phyloP scores from a whole-genome alignment of 805 yeast species.

The Tetrapisispora taiwanensis region DNA sequence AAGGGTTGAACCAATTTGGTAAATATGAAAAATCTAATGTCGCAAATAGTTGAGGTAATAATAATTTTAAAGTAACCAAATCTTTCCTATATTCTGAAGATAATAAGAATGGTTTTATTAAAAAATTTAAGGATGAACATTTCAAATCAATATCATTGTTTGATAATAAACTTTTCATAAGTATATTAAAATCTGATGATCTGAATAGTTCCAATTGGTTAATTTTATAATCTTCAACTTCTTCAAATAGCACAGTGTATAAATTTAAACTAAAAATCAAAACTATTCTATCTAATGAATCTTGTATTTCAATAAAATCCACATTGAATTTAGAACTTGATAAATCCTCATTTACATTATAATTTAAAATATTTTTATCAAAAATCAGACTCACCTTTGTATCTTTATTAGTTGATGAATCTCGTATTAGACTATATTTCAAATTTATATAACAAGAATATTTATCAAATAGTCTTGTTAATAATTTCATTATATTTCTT shows the following conservation, averaged over 20 bases:
- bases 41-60: constrained; percentile 20
- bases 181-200: constrained; percentile 9
- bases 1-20: constrained; percentile 29
- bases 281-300: constrained; percentile 1
- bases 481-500: not conserved
- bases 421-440: constrained; percentile 1
- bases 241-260: not conserved
- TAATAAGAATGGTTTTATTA: constrained; percentile 12
- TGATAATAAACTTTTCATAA: constrained; percentile 3
- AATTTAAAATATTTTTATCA: not conserved
- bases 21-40: constrained; percentile 16
- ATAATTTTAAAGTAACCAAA: constrained; percentile 10
- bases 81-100: constrained; percentile 8
- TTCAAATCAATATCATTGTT: constrained; percentile 11
- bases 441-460: not conserved
- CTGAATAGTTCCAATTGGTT: not conserved
- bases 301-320: constrained; percentile 14
- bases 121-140: constrained; percentile 16
- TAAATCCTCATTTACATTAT: constrained; percentile 11
- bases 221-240: not conserved
- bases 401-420: not conserved
- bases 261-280: not conserved
- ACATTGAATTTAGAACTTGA: constrained; percentile 12
- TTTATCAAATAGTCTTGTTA: not conserved
- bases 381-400: not conserved